A percentile compares a stretch with the other conserved stretches of the same genome.
Evolutionary conservation across 2,329 filamentous ascomycete species (phyloP).

Genomic region (Metarhizium sp.): DNA sequence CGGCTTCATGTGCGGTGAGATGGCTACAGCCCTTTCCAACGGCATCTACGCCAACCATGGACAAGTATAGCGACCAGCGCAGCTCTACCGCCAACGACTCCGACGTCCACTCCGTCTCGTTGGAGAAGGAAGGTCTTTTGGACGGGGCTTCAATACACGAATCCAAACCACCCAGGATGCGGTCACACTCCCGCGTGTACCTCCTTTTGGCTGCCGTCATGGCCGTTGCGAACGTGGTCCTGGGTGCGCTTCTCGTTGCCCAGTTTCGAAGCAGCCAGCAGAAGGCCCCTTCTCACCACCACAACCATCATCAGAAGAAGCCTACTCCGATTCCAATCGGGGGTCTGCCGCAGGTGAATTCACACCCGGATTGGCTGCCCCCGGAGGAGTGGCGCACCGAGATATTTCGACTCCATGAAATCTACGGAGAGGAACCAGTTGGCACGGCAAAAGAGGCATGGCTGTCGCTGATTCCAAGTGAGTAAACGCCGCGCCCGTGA

Average conservation of each 20-base stretch:
- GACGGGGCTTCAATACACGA: neutral
- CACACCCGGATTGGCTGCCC: conserved; percentile 3
- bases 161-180: neutral
- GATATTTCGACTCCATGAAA: conserved; percentile 2
- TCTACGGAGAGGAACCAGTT: conserved; percentile 2
- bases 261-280: neutral
- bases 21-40: neutral
- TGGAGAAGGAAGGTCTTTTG: neutral
- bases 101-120: neutral
- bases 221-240: neutral
- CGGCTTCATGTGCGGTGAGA: neutral
- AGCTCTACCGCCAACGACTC: conserved; percentile 1
- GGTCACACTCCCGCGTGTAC: neutral
- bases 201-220: neutral
- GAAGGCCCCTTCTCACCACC: neutral
- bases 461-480: conserved; percentile 7
- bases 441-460: conserved; percentile 4
- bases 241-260: neutral
- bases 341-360: conserved; percentile 1
- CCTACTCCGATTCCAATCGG: neutral
- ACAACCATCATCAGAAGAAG: neutral
- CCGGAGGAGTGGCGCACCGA: conserved; percentile 8
- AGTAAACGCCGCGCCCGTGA: neutral
- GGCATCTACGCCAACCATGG: neutral
- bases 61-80: neutral